Conservation (phyloP, 2,329 filamentous ascomycete genomes). For the Stromatinia cepivora region DNA sequence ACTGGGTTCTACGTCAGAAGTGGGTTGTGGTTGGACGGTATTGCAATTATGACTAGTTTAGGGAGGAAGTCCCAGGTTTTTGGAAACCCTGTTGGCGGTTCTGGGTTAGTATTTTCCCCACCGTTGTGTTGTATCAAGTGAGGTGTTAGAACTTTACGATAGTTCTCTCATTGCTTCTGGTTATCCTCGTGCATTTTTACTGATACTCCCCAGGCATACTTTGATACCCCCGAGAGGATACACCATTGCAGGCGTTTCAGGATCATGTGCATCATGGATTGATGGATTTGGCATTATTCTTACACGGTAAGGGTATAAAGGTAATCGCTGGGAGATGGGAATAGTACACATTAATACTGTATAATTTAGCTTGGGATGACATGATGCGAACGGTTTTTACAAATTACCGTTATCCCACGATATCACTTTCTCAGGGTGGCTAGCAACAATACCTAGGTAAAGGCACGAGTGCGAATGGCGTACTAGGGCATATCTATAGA, state of each 20-base stretch:
- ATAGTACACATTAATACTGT: conserved; percentile 18
- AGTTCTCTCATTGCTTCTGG: neutral
- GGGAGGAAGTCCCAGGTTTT: conserved; percentile 84
- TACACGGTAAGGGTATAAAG: conserved; percentile 50
- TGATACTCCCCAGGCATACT: conserved; percentile 62
- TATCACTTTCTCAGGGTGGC: conserved; percentile 10
- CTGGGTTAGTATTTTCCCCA: conserved; percentile 63
- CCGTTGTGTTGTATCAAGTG: neutral
- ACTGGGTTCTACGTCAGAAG: conserved; percentile 82
- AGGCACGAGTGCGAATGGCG: conserved; percentile 10
- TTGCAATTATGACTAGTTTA: conserved; percentile 85
- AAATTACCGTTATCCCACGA: conserved; percentile 9
- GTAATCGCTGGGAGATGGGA: neutral
- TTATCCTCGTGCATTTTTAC: neutral
- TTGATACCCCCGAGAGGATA: conserved; percentile 89
- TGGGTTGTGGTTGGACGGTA: conserved; percentile 80
- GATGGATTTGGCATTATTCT: conserved; percentile 85
- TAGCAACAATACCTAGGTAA: conserved; percentile 15
- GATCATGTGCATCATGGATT: conserved; percentile 77
- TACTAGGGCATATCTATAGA: conserved; percentile 17
- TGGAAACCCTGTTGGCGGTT: conserved; percentile 78
- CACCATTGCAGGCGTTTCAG: conserved; percentile 82
- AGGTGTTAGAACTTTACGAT: neutral
- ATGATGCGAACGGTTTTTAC: conserved; percentile 7
- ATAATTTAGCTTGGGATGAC: conserved; percentile 20